Conservation (phyloP, 202 grass and related monocot genomes). For the Cymbopogon flexuosus region DNA sequence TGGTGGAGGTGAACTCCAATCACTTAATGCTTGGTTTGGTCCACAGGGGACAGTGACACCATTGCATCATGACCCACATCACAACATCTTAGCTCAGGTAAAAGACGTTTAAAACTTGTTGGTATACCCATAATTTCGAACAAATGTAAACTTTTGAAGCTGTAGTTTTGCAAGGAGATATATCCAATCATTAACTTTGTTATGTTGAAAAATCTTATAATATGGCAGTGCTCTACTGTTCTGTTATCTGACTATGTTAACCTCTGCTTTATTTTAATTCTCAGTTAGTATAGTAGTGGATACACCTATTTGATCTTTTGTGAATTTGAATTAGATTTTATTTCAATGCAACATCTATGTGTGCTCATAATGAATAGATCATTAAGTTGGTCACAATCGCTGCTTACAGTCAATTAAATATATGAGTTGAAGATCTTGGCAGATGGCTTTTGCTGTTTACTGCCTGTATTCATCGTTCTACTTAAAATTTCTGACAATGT, state of each 20-base stretch:
- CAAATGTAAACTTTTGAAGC: background rate
- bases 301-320: background rate
- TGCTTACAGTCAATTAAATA: background rate
- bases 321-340: background rate
- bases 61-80: constrained; percentile 80
- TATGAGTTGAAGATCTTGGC: background rate
- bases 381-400: background rate
- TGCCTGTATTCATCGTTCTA: no score
- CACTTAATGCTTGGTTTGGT: constrained; percentile 95
- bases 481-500: no score
- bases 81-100: constrained; percentile 96
- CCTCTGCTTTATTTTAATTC: background rate
- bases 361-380: background rate
- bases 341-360: background rate
- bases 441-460: no score
- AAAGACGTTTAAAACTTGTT: background rate
- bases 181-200: background rate
- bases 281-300: background rate
- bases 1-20: constrained; percentile 76
- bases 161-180: constrained; percentile 19
- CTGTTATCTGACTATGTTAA: background rate
- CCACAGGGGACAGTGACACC: constrained; percentile 75
- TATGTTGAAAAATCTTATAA: background rate
- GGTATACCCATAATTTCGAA: background rate
- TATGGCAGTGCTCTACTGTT: background rate